phyloP scores from a whole-genome alignment of 1,139 yeast species.

The Wickerhamomyces sp. region DNA sequence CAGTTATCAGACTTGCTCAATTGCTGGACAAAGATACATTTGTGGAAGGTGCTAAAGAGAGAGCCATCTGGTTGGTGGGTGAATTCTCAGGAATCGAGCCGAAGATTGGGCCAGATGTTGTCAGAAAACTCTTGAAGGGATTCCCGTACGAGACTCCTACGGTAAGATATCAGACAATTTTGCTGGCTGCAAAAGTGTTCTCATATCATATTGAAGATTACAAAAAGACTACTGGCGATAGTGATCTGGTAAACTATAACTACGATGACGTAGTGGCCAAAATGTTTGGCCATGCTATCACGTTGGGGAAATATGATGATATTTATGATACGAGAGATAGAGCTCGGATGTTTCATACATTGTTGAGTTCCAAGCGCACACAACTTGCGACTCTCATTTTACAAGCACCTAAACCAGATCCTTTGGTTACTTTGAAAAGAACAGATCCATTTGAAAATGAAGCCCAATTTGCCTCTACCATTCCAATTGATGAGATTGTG shows the following conservation, averaged over 20 bases:
- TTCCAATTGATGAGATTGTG: slow-evolving; percentile 34
- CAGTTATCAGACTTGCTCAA: slow-evolving; percentile 35
- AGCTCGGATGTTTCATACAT: slow-evolving; percentile 64
- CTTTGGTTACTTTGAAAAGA: slow-evolving; percentile 27
- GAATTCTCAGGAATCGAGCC: slow-evolving; percentile 53
- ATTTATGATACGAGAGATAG: slow-evolving; percentile 81
- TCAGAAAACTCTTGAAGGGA: slow-evolving; percentile 50
- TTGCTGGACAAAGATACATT: slow-evolving; percentile 26
- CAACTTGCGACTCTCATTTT: slow-evolving; percentile 71
- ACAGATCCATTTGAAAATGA: slow-evolving; percentile 31
- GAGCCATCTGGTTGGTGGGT: slow-evolving; percentile 88
- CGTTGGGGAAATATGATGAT: slow-evolving; percentile 68
- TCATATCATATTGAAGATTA: slow-evolving; percentile 45
- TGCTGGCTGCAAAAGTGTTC: slow-evolving; percentile 69
- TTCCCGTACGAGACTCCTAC: slow-evolving; percentile 51
- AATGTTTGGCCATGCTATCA: slow-evolving; percentile 57
- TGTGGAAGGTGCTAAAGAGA: slow-evolving; percentile 62
- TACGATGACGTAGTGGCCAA: slow-evolving; percentile 40
- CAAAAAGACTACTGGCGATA: slow-evolving; percentile 25
- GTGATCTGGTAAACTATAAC: slow-evolving; percentile 26
- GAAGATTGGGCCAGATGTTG: slow-evolving; percentile 72
- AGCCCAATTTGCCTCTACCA: slow-evolving; percentile 30
- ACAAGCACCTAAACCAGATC: slow-evolving; percentile 79
- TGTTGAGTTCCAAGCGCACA: slow-evolving; percentile 34
- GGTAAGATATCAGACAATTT: slow-evolving; percentile 67